Evolutionary conservation across 176 grass and related monocot genomes (phyloP).

Genomic region (Phragmites australis): DNA sequence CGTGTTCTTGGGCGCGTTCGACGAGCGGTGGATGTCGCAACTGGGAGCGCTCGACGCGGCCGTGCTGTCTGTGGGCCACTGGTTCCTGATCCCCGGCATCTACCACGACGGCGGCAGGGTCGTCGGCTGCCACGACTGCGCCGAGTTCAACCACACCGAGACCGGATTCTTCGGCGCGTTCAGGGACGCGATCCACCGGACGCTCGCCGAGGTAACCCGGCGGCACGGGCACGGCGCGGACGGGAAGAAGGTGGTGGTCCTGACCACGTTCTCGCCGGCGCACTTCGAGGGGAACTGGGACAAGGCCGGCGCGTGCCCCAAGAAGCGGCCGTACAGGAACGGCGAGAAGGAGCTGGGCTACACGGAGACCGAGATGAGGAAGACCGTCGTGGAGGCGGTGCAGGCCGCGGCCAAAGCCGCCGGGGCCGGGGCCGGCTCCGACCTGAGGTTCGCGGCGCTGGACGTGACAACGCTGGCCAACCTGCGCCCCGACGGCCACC

Average conservation of each 20-base stretch:
- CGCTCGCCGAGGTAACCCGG: conserved; percentile 52
- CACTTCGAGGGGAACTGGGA: conserved; percentile 95
- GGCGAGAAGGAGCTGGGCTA: conserved; percentile 62
- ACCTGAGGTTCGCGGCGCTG: conserved; percentile 52
- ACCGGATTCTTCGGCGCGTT: conserved; percentile 79
- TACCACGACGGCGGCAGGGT: conserved; percentile 69
- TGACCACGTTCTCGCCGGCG: conserved; percentile 82
- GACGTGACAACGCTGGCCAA: conserved; percentile 72
- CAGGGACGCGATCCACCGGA: conserved; percentile 41
- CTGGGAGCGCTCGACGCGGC: conserved; percentile 47
- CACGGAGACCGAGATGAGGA: conserved; percentile 62
- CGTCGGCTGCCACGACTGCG: conserved; percentile 81
- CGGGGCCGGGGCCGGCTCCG: neutral
- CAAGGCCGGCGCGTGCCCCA: conserved; percentile 73
- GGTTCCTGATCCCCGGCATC: conserved; percentile 71
- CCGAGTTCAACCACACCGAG: conserved; percentile 74
- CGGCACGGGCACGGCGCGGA: neutral
- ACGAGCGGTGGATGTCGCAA: conserved; percentile 67
- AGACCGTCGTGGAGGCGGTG: conserved; percentile 60
- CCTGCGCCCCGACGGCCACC: conserved; percentile 76
- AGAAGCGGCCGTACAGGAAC: conserved; percentile 53
- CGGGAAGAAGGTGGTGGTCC: conserved; percentile 38
- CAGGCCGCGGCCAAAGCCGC: neutral
- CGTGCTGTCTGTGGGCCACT: conserved; percentile 76
- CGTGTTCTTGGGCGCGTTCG: conserved; percentile 64